Conservation (phyloP, 306 rosid species). For the Vachellia pachyceras region DNA sequence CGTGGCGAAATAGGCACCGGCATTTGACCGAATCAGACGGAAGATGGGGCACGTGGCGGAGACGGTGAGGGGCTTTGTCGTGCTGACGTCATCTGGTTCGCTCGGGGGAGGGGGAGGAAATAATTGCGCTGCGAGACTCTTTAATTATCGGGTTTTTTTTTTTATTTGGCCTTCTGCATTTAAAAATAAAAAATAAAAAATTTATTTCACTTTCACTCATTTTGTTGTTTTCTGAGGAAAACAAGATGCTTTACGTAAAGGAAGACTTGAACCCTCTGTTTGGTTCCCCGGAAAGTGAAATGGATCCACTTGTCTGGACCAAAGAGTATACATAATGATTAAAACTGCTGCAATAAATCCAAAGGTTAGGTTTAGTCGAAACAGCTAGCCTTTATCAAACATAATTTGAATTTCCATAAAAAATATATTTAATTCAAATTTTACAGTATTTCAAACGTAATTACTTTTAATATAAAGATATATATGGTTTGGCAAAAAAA, state of each 20-base stretch:
- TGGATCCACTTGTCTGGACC: not conserved
- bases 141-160: not conserved
- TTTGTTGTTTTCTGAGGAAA: not conserved
- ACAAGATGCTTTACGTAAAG: constrained; percentile 22
- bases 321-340: no score
- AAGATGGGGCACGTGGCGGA: constrained; percentile 43
- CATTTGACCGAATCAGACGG: constrained; percentile 59
- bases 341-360: no score
- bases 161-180: not conserved
- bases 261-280: not conserved
- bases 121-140: not conserved
- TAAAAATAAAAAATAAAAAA: not conserved
- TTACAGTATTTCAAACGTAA: no score
- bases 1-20: constrained; percentile 56
- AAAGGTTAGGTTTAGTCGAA: no score
- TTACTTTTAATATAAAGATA: no score
- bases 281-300: not conserved
- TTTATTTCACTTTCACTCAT: constrained; percentile 14
- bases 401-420: no score
- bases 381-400: no score
- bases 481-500: no score
- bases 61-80: not conserved
- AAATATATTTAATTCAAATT: no score
- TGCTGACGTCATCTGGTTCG: not conserved
- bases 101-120: not conserved